phyloP scores from a whole-genome alignment of 108 stramenopile genomes.

The Fragilaria crotonensis region DNA sequence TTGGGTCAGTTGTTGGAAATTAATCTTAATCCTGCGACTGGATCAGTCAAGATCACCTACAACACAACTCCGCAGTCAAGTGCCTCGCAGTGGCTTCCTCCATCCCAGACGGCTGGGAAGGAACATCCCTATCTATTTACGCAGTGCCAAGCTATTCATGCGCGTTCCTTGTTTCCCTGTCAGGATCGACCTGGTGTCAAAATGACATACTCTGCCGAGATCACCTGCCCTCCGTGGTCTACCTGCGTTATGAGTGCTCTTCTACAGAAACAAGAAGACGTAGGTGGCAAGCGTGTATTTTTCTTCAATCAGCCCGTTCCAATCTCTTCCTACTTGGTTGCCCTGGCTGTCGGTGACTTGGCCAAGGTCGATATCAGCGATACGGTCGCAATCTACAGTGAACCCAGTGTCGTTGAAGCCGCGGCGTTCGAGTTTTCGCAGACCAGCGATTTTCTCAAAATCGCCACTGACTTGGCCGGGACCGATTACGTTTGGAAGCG shows the following conservation, averaged over 20 bases:
- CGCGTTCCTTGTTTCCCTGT: conserved; percentile 91
- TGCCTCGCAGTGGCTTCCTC: conserved; percentile 93
- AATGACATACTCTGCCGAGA: conserved; percentile 81
- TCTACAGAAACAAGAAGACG: conserved; percentile 1
- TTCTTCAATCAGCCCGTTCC: conserved; percentile 86
- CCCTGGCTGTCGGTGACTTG: conserved; percentile 89
- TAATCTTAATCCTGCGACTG: conserved; percentile 10
- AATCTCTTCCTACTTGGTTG: conserved; percentile 90
- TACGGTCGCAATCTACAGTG: conserved; percentile 87
- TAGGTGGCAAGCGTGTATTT: conserved; percentile 4
- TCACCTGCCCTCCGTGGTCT: conserved; percentile 85
- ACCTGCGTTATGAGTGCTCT: conserved; percentile 94
- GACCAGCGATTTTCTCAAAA: conserved; percentile 86
- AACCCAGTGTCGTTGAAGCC: conserved; percentile 83
- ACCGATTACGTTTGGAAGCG: conserved; percentile 86
- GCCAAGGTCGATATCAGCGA: conserved; percentile 60
- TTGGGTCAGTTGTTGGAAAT: conserved; percentile 52
- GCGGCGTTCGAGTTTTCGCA: conserved; percentile 94
- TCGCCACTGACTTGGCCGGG: conserved; percentile 76
- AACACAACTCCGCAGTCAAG: conserved; percentile 55
- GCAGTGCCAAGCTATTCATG: conserved; percentile 97
- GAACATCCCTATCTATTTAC: conserved; percentile 93
- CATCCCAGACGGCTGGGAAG: conserved; percentile 90
- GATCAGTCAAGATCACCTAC: conserved; percentile 62
- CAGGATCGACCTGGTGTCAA: conserved; percentile 86